phyloP scores from a whole-genome alignment of 2,329 filamentous ascomycete genomes.

The Furcasterigmium furcatum region DNA sequence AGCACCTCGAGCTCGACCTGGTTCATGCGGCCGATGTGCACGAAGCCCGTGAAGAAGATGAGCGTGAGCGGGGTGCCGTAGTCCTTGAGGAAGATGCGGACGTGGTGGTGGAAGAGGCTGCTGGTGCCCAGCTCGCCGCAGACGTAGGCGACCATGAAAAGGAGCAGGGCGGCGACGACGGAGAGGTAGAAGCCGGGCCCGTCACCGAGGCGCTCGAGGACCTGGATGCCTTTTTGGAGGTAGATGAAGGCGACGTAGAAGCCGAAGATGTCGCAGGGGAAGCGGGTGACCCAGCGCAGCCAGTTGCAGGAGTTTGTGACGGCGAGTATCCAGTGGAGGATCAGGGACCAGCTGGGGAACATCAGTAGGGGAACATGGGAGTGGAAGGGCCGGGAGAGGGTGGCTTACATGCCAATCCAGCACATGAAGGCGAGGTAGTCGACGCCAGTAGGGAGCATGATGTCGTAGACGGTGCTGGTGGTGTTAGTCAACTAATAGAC shows the following conservation, averaged over 20 bases:
- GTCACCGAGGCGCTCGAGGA: constrained; percentile 71
- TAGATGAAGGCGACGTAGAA: constrained; percentile 94
- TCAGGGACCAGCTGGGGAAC: constrained; percentile 65
- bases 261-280: constrained; percentile 90
- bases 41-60: constrained; percentile 86
- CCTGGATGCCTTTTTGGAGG: constrained; percentile 85
- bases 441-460: constrained; percentile 72
- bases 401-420: constrained; percentile 74
- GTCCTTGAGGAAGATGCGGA: constrained; percentile 83
- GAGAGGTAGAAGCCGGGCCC: constrained; percentile 72
- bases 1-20: constrained; percentile 65
- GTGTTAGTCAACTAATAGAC: constrained; percentile 2
- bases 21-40: constrained; percentile 82
- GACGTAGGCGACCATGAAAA: constrained; percentile 73
- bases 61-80: constrained; percentile 83
- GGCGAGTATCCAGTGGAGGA: constrained; percentile 82
- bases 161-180: constrained; percentile 71
- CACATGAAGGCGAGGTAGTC: constrained; percentile 90
- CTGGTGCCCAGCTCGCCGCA: constrained; percentile 70
- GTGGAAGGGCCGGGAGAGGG: neutral
- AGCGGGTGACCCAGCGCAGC: constrained; percentile 84
- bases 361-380: neutral
- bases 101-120: constrained; percentile 68
- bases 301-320: constrained; percentile 84
- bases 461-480: constrained; percentile 79